Evolutionary conservation across 768 basidiomycete species (phyloP).

Genomic region (Myochromella boudieri): DNA sequence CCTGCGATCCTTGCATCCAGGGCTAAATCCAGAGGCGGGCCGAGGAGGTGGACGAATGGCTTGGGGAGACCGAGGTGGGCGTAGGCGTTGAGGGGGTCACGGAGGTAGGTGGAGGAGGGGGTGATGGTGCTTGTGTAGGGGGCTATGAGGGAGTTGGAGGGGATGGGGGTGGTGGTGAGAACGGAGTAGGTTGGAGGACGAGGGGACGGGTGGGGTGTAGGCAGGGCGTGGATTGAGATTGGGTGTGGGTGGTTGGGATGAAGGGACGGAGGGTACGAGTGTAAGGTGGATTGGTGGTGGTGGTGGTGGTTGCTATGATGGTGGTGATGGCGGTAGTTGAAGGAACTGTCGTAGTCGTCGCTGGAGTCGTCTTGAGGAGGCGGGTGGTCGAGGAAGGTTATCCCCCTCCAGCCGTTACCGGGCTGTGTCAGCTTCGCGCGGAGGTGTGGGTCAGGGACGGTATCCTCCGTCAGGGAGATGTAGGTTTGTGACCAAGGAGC

Average conservation of each 20-base stretch:
- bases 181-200: conserved; percentile 54
- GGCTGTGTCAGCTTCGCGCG: conserved; percentile 54
- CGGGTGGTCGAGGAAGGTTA: conserved; percentile 45
- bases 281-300: no score
- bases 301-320: no score
- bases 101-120: conserved; percentile 66
- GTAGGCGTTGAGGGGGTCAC: conserved; percentile 86
- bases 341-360: no score
- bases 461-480: conserved; percentile 45
- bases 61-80: conserved; percentile 81
- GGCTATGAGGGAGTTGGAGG: conserved; percentile 55
- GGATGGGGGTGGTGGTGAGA: conserved; percentile 61
- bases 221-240: neutral
- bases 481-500: conserved; percentile 46
- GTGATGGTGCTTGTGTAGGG: conserved; percentile 65
- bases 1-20: conserved; percentile 80
- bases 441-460: conserved; percentile 40
- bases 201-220: conserved; percentile 9
- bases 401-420: conserved; percentile 65
- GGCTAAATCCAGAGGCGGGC: conserved; percentile 73
- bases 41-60: conserved; percentile 77
- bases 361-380: no score
- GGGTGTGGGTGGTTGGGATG: conserved; percentile 4
- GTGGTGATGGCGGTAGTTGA: no score
- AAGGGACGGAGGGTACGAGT: conserved; percentile 18